Percentiles rank a stretch among this genome's conserved stretches.
These are phyloP conservation scores for Daucus carota DNA, from an alignment of 129 eudicot genomes.

Conservation along the genomic window DNA sequence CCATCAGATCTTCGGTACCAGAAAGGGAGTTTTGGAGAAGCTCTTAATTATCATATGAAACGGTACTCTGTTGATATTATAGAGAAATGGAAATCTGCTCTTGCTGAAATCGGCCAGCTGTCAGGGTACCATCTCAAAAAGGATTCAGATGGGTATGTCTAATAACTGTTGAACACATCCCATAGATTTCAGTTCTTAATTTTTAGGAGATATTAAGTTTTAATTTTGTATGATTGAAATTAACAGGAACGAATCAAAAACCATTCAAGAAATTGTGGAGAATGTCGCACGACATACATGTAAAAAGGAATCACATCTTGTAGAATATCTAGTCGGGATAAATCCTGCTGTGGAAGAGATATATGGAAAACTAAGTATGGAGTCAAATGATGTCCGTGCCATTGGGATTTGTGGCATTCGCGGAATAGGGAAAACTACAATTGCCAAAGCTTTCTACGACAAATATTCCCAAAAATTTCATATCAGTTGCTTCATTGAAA, in stretches of 20 bases:
- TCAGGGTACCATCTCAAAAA: slow-evolving; percentile 6
- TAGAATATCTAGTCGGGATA: background rate
- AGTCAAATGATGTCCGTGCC: background rate
- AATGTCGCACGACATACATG: background rate
- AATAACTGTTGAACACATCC: no score
- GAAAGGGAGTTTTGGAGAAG: slow-evolving; percentile 8
- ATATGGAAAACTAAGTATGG: background rate
- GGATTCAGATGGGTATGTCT: background rate
- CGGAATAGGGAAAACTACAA: background rate
- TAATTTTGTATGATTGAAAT: no score
- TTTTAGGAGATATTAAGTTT: no score
- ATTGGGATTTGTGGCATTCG: background rate
- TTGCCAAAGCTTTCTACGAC: background rate
- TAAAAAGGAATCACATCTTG: background rate
- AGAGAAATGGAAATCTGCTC: slow-evolving; percentile 8
- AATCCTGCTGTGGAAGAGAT: background rate
- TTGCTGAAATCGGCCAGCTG: background rate
- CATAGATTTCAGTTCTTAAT: no score
- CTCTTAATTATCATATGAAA: slow-evolving; percentile 12
- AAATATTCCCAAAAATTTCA: background rate
- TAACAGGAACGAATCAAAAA: background rate
- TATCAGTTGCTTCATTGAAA: slow-evolving; percentile 2
- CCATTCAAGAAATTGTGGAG: background rate
- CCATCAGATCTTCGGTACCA: background rate
- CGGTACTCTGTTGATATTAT: background rate